phyloP scores from a whole-genome alignment of 2,329 filamentous ascomycete genomes.

The Claviceps maximensis region DNA sequence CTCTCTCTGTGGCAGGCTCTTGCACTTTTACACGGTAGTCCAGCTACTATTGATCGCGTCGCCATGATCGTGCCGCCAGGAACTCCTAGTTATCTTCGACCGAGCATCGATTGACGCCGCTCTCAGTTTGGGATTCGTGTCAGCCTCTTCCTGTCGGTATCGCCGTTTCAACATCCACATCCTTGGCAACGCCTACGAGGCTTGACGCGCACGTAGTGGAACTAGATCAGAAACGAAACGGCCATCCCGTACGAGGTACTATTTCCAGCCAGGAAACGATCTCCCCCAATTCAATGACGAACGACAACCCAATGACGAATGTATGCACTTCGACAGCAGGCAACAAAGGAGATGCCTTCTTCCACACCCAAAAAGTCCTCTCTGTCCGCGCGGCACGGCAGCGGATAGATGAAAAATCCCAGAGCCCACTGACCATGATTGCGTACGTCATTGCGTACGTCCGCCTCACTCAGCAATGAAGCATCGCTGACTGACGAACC shows the following conservation, averaged over 20 bases:
- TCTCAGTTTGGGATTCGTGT: not conserved
- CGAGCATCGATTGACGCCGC: not conserved
- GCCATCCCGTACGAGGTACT: not conserved
- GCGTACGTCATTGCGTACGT: slow-evolving; percentile 1
- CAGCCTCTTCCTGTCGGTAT: not conserved
- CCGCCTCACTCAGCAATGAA: not conserved
- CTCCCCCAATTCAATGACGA: not conserved
- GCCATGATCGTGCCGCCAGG: not conserved
- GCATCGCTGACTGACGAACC: slow-evolving; percentile 4
- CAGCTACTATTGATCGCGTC: not conserved
- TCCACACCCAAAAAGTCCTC: not conserved
- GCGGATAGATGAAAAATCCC: not conserved
- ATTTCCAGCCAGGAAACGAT: not conserved
- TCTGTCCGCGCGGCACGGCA: not conserved
- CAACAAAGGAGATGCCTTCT: not conserved
- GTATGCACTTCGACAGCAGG: not conserved
- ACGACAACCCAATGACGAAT: not conserved
- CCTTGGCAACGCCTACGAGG: not conserved
- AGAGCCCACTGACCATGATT: not conserved
- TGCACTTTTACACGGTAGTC: not conserved
- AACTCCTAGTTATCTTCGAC: not conserved
- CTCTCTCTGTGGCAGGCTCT: not conserved
- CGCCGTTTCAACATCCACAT: not conserved
- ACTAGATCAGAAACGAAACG: not conserved
- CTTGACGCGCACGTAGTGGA: not conserved